These are phyloP conservation scores for Trichomonas tenax DNA, from an alignment of 208 protist genomes.

Conservation along the genomic window DNA sequence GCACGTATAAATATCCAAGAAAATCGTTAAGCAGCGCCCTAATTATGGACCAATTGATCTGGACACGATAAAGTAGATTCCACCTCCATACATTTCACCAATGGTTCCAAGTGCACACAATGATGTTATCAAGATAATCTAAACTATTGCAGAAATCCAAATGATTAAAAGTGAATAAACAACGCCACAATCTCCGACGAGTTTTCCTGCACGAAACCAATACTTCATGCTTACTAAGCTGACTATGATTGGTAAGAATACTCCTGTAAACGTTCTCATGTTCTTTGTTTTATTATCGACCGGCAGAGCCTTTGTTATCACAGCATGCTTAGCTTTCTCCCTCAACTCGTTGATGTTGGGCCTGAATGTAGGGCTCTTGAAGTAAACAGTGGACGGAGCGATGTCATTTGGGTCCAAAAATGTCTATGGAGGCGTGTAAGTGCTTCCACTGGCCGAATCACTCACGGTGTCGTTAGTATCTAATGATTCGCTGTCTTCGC, in stretches of 20 bases:
- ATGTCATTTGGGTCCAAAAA: background rate
- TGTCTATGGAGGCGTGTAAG: background rate
- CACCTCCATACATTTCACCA: constrained; percentile 13
- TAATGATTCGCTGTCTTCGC: background rate
- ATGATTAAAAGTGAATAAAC: background rate
- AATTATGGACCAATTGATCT: background rate
- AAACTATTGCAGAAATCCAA: background rate
- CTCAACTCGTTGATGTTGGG: background rate
- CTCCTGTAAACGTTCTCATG: background rate
- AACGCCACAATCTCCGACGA: background rate
- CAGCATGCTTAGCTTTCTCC: background rate
- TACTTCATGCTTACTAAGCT: background rate
- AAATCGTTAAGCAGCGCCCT: background rate
- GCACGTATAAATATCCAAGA: background rate
- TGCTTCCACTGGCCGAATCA: background rate
- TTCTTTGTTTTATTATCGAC: background rate
- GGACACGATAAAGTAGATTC: background rate
- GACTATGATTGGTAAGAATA: background rate
- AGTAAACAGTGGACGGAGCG: background rate
- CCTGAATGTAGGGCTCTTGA: background rate
- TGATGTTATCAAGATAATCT: background rate
- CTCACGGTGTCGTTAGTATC: background rate
- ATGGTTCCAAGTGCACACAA: background rate
- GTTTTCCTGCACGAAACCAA: background rate
- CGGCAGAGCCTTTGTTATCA: background rate